These are phyloP conservation scores for Penicillium glabrum DNA, from an alignment of 2,329 filamentous ascomycete species.

Conservation along the genomic window DNA sequence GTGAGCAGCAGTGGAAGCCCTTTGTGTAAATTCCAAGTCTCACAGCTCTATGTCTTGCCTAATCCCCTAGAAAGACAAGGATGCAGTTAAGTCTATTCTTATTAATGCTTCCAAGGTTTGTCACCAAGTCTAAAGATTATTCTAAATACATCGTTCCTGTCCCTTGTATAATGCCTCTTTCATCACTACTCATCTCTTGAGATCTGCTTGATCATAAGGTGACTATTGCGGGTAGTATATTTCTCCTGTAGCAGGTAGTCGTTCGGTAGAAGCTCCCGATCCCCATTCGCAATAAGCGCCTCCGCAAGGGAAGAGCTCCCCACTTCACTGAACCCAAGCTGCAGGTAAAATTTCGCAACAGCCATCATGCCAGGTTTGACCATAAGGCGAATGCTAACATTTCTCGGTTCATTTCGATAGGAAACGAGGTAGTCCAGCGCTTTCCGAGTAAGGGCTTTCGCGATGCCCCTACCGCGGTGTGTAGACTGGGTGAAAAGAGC, in stretches of 20 bases:
- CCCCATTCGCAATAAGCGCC: constrained; percentile 30
- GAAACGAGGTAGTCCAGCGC: constrained; percentile 19
- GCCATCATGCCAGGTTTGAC: constrained; percentile 28
- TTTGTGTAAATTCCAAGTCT: no score
- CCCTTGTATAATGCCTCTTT: no score
- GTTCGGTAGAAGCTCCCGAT: constrained; percentile 27
- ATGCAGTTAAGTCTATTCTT: no score
- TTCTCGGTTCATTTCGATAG: constrained; percentile 10
- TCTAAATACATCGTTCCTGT: no score
- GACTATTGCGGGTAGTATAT: no score
- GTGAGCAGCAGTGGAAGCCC: no score
- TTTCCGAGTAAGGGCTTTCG: constrained; percentile 25
- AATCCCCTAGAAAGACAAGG: no score
- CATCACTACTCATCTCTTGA: no score
- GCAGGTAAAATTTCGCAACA: constrained; percentile 27
- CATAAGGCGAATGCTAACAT: constrained; percentile 27
- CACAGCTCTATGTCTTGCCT: no score
- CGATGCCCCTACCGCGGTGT: constrained; percentile 32
- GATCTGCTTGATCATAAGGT: no score
- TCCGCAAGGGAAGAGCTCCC: constrained; percentile 31
- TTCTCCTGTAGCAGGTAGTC: constrained; percentile 7
- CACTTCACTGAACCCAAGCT: constrained; percentile 27
- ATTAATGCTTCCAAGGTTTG: no score
- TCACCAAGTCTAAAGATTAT: no score
- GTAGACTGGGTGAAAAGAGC: constrained; percentile 33